Conservation (phyloP, 2,329 filamentous ascomycete genomes). For the Trichoderma endophyticum region DNA sequence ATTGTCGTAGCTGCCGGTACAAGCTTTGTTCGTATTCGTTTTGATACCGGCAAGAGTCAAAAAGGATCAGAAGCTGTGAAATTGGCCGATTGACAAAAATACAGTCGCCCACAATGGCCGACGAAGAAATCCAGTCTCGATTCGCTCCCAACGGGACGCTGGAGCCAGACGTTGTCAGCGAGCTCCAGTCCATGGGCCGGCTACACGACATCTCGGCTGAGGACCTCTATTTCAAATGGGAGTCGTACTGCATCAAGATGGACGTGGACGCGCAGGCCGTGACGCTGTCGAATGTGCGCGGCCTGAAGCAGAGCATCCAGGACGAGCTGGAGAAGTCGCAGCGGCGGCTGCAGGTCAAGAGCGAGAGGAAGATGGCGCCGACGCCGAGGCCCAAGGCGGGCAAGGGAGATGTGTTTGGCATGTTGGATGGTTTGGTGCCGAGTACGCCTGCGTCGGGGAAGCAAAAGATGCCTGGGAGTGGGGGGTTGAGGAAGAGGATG, state of each 20-base stretch:
- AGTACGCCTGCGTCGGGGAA: constrained; percentile 54
- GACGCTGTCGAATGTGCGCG: constrained; percentile 66
- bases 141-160: constrained; percentile 49
- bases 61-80: not conserved
- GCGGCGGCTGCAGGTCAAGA: constrained; percentile 60
- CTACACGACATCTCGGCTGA: constrained; percentile 77
- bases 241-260: constrained; percentile 95
- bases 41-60: not conserved
- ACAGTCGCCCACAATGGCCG: constrained; percentile 33
- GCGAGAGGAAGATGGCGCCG: constrained; percentile 59
- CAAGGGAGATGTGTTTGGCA: constrained; percentile 73
- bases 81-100: not conserved
- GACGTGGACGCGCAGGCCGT: constrained; percentile 69
- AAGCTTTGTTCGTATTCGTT: not conserved
- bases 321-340: constrained; percentile 77
- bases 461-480: constrained; percentile 29
- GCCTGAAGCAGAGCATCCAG: constrained; percentile 83
- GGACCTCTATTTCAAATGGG: constrained; percentile 98
- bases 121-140: constrained; percentile 33
- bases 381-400: constrained; percentile 54
- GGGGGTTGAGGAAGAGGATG: constrained; percentile 33
- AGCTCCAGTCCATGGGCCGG: constrained; percentile 81
- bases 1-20: not conserved
- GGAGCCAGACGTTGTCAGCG: constrained; percentile 71
- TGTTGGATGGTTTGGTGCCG: constrained; percentile 71